Evolutionary conservation across 305 asterid species (phyloP).

Genomic region (Fraxinus xanthoxyloides): DNA sequence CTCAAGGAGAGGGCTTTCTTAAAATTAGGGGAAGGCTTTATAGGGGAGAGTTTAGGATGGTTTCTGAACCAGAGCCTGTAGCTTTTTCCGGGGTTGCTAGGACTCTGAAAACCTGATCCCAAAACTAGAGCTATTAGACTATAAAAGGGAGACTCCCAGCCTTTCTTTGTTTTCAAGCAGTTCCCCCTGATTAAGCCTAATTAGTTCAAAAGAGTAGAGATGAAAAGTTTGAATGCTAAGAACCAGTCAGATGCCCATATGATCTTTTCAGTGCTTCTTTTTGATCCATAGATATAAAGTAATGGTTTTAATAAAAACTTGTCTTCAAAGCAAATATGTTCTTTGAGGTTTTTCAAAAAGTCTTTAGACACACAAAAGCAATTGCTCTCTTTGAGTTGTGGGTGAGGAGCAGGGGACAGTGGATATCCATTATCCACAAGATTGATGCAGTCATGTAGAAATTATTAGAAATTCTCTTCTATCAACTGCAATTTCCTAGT

Average conservation of each 20-base stretch:
- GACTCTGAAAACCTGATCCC: too few species aligned
- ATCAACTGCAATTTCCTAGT: not conserved
- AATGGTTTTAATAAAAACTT: not conserved
- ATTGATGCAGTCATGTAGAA: not conserved
- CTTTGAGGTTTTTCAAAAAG: not conserved
- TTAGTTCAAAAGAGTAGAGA: not conserved
- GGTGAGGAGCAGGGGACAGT: not conserved
- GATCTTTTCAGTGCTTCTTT: constrained; percentile 1
- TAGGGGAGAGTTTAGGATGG: too few species aligned
- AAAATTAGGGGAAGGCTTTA: too few species aligned
- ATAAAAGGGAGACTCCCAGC: too few species aligned
- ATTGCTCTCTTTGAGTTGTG: not conserved
- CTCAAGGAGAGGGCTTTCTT: too few species aligned
- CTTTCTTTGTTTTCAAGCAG: too few species aligned
- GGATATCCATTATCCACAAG: not conserved
- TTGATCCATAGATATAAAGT: not conserved
- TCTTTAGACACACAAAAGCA: not conserved
- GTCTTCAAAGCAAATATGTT: not conserved
- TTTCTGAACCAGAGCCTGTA: too few species aligned
- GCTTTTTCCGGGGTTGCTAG: too few species aligned
- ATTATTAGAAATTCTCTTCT: not conserved
- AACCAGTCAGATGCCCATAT: not conserved
- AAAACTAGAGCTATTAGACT: too few species aligned
- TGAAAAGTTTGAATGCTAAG: not conserved
- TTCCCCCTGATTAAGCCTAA: too few species aligned